A percentile compares a stretch with the other conserved stretches of the same genome.
Conservation (phyloP, 106 monocot species). For the Chionographis japonica region DNA sequence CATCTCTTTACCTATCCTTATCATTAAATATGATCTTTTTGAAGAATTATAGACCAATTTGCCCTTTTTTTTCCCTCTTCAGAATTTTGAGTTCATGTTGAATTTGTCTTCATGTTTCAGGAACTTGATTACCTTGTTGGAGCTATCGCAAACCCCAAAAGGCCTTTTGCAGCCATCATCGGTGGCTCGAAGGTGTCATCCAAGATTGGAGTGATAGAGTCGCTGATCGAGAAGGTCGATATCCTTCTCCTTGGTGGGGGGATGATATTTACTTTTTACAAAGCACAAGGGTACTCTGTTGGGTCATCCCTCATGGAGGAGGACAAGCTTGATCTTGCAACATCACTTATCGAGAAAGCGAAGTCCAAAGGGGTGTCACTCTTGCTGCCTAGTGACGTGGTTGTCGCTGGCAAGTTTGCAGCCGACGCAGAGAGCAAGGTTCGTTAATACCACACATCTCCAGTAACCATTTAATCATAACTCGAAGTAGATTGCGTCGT, state of each 20-base stretch:
- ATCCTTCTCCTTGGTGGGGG: constrained; percentile 14
- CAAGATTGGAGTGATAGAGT: too few relatives aligned
- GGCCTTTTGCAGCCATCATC: background rate
- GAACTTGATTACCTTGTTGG: constrained; percentile 14
- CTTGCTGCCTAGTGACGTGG: constrained; percentile 18
- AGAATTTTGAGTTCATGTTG: too few relatives aligned
- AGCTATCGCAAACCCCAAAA: constrained; percentile 7
- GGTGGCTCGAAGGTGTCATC: too few relatives aligned
- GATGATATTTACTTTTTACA: constrained; percentile 19
- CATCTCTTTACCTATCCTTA: too few relatives aligned
- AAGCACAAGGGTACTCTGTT: constrained; percentile 14
- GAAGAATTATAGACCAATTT: too few relatives aligned
- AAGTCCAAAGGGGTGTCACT: constrained; percentile 10
- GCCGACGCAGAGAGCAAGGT: constrained; percentile 14
- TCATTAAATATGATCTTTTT: too few relatives aligned
- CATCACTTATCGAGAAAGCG: constrained; percentile 16
- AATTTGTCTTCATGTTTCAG: background rate
- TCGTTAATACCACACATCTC: background rate
- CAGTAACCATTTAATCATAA: too few relatives aligned
- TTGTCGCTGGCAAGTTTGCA: constrained; percentile 16
- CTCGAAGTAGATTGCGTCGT: too few relatives aligned
- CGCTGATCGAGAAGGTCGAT: constrained; percentile 9
- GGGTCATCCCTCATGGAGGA: constrained; percentile 18
- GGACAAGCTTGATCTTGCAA: constrained; percentile 18
- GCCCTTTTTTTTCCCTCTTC: too few relatives aligned